phyloP scores from a whole-genome alignment of 2,329 filamentous ascomycete genomes.

The Hypoxylon sp. region DNA sequence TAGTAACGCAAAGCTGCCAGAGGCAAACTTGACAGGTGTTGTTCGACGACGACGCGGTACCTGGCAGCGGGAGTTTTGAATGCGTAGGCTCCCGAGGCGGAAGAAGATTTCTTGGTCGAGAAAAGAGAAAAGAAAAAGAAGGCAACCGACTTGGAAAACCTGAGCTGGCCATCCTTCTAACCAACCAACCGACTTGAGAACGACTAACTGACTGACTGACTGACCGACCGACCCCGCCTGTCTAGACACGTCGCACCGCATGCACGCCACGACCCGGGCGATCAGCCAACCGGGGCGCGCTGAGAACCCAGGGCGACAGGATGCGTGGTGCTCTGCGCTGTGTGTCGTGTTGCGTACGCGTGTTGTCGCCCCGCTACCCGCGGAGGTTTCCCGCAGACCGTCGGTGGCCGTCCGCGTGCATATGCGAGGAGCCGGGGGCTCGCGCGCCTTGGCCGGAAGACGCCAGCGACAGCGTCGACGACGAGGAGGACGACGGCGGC shows the following conservation, averaged over 20 bases:
- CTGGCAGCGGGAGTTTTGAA: slow-evolving; percentile 24
- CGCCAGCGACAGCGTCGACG: slow-evolving; percentile 28
- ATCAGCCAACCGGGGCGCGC: slow-evolving; percentile 35
- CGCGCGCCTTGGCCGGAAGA: too few species aligned
- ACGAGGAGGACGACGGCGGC: too few species aligned
- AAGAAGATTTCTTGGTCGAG: too few species aligned
- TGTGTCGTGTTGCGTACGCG: too few species aligned
- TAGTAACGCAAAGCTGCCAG: slow-evolving; percentile 15
- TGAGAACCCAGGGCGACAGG: slow-evolving; percentile 26
- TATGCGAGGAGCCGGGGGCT: slow-evolving; percentile 40
- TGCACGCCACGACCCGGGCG: slow-evolving; percentile 36
- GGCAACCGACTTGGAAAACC: slow-evolving; percentile 1
- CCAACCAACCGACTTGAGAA: too few species aligned
- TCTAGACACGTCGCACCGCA: slow-evolving; percentile 38
- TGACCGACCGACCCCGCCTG: slow-evolving; percentile 18
- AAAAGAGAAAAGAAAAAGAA: slow-evolving; percentile 19
- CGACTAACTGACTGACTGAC: too few species aligned
- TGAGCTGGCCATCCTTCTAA: slow-evolving; percentile 15
- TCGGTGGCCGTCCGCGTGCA: slow-evolving; percentile 41
- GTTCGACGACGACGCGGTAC: slow-evolving; percentile 13
- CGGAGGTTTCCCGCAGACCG: slow-evolving; percentile 46
- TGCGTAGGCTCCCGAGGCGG: slow-evolving; percentile 8
- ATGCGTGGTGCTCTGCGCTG: too few species aligned
- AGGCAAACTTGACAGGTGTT: slow-evolving; percentile 14
- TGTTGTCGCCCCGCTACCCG: too few species aligned